Conservation (phyloP, 495 filamentous ascomycete genomes). For the Paragyromitra xinjiangensis region DNA sequence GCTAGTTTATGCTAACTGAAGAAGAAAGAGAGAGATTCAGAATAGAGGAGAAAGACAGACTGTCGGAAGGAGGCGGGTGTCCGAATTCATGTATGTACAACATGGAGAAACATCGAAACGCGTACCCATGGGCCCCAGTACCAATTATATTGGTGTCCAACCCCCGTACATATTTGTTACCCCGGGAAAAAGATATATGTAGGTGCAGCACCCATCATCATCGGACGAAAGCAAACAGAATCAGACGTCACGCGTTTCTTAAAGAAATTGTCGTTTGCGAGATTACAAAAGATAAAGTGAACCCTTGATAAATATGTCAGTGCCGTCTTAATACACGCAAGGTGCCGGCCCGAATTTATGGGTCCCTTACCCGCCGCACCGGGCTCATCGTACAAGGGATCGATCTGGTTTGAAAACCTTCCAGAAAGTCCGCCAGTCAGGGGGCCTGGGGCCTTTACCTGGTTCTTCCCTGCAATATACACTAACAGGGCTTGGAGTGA, state of each 20-base stretch:
- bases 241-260: constrained; percentile 37
- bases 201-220: constrained; percentile 6
- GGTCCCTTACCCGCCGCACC: constrained; percentile 33
- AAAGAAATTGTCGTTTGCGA: constrained; percentile 39
- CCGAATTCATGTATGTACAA: constrained; percentile 24
- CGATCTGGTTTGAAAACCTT: constrained; percentile 30
- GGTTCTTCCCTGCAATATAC: constrained; percentile 31
- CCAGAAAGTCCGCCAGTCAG: constrained; percentile 33
- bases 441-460: constrained; percentile 27
- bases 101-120: constrained; percentile 41
- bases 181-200: constrained; percentile 23
- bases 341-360: constrained; percentile 39
- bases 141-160: constrained; percentile 43
- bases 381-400: constrained; percentile 36
- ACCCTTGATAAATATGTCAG: constrained; percentile 37
- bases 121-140: constrained; percentile 23
- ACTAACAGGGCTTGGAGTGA: constrained; percentile 29
- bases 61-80: neutral
- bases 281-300: constrained; percentile 40
- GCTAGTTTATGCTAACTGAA: constrained; percentile 24
- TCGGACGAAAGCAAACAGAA: constrained; percentile 46
- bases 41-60: constrained; percentile 6
- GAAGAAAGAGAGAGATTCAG: neutral
- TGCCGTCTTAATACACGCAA: constrained; percentile 21
- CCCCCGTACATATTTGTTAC: constrained; percentile 23